Evolutionary conservation across 2,329 filamentous ascomycete genomes (phyloP).

Genomic region (Tothia fuscella): DNA sequence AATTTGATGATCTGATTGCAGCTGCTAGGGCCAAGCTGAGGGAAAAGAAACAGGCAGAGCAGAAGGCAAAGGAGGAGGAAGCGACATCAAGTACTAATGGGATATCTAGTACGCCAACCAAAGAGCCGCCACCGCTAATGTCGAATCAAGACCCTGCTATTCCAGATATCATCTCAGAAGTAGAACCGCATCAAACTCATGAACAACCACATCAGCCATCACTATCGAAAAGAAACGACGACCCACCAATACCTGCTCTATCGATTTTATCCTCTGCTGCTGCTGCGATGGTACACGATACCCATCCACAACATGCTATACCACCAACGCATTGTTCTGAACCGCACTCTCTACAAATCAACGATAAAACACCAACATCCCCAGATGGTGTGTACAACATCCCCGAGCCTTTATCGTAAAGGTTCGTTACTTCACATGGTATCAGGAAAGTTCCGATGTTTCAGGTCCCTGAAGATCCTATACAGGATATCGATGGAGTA

Average conservation of each 20-base stretch:
- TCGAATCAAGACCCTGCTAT: slow-evolving; percentile 1
- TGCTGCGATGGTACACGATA: not conserved
- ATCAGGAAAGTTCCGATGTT: slow-evolving; percentile 31
- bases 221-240: not conserved
- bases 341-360: not conserved
- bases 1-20: slow-evolving; percentile 71
- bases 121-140: not conserved
- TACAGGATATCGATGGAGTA: slow-evolving; percentile 25
- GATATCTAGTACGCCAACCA: not conserved
- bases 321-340: not conserved
- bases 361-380: not conserved
- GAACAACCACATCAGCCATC: not conserved
- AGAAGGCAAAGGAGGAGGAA: slow-evolving; percentile 18
- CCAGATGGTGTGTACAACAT: not conserved
- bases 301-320: too few relatives aligned
- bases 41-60: slow-evolving; percentile 22
- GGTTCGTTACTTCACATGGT: not conserved
- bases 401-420: not conserved
- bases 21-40: slow-evolving; percentile 51
- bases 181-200: not conserved
- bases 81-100: slow-evolving; percentile 2
- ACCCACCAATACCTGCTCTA: not conserved
- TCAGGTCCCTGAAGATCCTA: slow-evolving; percentile 27
- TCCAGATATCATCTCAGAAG: not conserved
- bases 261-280: too few relatives aligned